Conservation (phyloP, 441 rosid genomes). For the Cnidoscolus chayamansa region DNA sequence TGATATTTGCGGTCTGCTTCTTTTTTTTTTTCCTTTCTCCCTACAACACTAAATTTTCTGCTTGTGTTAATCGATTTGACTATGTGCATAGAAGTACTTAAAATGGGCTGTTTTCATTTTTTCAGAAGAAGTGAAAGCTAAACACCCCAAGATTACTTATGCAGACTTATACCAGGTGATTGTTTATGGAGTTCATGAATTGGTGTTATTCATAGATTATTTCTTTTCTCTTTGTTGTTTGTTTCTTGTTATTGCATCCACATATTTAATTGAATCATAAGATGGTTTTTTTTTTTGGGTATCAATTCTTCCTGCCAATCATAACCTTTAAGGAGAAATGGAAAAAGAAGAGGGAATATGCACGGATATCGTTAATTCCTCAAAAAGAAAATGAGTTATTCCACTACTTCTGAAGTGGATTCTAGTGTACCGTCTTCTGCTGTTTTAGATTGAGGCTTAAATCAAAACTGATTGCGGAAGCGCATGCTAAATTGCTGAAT, state of each 20-base stretch:
- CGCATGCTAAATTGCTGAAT: no score
- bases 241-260: not conserved
- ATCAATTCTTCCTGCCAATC: not conserved
- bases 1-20: slow-evolving; percentile 64
- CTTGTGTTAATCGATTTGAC: not conserved
- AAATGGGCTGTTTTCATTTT: not conserved
- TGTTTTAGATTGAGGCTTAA: not conserved
- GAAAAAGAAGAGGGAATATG: no score
- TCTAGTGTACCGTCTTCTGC: not conserved
- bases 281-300: not conserved
- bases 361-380: not conserved
- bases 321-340: not conserved
- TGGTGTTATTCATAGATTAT: not conserved
- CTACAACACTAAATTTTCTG: not conserved
- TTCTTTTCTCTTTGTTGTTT: no score
- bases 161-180: slow-evolving; percentile 86
- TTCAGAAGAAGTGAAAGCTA: slow-evolving; percentile 79
- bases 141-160: slow-evolving; percentile 72
- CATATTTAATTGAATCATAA: not conserved
- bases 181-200: not conserved
- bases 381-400: not conserved
- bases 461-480: not conserved
- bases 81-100: not conserved
- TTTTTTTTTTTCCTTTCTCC: not conserved
- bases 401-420: not conserved